Conservation (phyloP, 371 early-diverging fungal species). For the Conidiobolus incongruus region DNA sequence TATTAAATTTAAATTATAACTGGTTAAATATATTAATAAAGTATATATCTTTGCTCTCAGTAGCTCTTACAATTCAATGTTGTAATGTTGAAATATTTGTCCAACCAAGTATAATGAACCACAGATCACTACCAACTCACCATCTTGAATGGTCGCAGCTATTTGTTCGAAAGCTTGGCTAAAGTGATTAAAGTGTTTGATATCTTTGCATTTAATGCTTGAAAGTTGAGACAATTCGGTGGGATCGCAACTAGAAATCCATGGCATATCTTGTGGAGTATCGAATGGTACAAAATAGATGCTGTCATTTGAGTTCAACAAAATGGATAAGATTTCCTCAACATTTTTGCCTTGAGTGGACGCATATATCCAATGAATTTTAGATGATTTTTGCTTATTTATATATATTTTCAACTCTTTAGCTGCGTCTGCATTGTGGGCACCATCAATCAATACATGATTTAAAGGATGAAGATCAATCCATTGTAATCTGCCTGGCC, state of each 20-base stretch:
- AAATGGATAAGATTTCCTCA: slow-evolving; percentile 19
- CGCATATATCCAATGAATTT: slow-evolving; percentile 55
- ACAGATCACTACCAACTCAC: slow-evolving; percentile 35
- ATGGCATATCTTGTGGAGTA: slow-evolving; percentile 67
- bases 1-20: too few relatives aligned
- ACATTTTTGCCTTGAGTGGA: slow-evolving; percentile 50
- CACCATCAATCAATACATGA: slow-evolving; percentile 57
- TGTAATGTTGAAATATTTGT: slow-evolving; percentile 31
- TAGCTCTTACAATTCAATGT: too few relatives aligned
- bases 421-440: slow-evolving; percentile 66
- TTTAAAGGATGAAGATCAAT: slow-evolving; percentile 9
- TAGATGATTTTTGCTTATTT: slow-evolving; percentile 10
- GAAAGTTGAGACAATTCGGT: slow-evolving; percentile 3
- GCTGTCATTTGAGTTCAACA: slow-evolving; percentile 8
- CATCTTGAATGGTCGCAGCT: not conserved
- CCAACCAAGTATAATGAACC: slow-evolving; percentile 76
- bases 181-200: slow-evolving; percentile 2
- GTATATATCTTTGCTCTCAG: too few relatives aligned
- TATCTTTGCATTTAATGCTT: not conserved
- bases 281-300: slow-evolving; percentile 37
- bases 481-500: slow-evolving; percentile 75
- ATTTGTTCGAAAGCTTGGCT: slow-evolving; percentile 1
- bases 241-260: slow-evolving; percentile 23
- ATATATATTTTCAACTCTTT: slow-evolving; percentile 32
- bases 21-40: too few relatives aligned